phyloP scores from a whole-genome alignment of 257 asterid genomes.

The Fraxinus americana region DNA sequence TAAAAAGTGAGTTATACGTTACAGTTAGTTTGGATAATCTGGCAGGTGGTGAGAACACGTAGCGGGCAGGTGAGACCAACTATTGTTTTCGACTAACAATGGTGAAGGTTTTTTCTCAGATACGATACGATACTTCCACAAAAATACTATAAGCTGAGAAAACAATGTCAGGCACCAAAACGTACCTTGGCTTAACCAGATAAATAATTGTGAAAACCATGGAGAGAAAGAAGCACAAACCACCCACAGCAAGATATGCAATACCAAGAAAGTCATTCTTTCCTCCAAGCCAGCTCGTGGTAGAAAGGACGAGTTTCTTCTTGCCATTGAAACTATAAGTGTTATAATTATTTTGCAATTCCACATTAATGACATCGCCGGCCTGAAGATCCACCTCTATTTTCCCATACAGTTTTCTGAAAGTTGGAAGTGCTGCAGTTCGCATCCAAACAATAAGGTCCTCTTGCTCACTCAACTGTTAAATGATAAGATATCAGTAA shows the following conservation, averaged over 20 bases:
- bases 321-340: conserved; percentile 44
- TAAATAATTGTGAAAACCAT: conserved; percentile 28
- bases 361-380: conserved; percentile 24
- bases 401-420: conserved; percentile 45
- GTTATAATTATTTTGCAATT: conserved; percentile 33
- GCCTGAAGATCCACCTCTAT: conserved; percentile 34
- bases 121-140: not conserved
- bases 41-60: not conserved
- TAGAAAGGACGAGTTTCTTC: conserved; percentile 48
- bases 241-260: conserved; percentile 46
- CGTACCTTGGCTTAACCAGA: conserved; percentile 38
- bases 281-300: conserved; percentile 46
- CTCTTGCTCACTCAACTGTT: conserved; percentile 34
- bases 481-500: not conserved
- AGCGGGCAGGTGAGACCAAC: not conserved
- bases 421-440: conserved; percentile 47
- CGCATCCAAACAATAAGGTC: conserved; percentile 50
- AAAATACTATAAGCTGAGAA: not conserved
- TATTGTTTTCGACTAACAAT: not conserved
- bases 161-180: not conserved
- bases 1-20: not conserved
- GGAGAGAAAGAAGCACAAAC: conserved; percentile 36
- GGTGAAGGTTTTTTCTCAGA: not conserved
- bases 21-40: not conserved
- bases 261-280: conserved; percentile 43